Percentiles rank a stretch among this genome's conserved stretches.
Evolutionary conservation across 208 protist species (phyloP).

Genomic region (Trypanosoma brucei): DNA sequence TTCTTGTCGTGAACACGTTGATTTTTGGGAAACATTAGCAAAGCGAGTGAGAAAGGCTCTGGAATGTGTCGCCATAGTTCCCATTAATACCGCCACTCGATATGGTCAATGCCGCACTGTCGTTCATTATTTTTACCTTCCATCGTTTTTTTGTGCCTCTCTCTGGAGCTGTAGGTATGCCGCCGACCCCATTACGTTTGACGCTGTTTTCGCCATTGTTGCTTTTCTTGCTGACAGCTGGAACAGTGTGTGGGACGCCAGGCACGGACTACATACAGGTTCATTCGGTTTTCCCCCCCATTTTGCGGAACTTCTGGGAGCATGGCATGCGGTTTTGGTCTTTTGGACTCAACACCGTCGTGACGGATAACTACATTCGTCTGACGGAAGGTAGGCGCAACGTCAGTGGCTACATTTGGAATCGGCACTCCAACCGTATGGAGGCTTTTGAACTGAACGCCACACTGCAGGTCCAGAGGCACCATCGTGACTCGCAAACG

Average conservation of each 20-base stretch:
- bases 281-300: slow-evolving; percentile 42
- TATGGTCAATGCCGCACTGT: no score
- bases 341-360: slow-evolving; percentile 37
- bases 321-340: slow-evolving; percentile 43
- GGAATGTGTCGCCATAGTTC: no score
- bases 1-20: no score
- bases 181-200: neutral
- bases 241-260: neutral
- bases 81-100: no score
- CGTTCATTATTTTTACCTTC: no score
- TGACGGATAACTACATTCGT: slow-evolving; percentile 41
- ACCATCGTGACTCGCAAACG: neutral
- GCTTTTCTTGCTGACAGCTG: neutral
- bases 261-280: slow-evolving; percentile 29
- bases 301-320: slow-evolving; percentile 44
- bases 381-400: slow-evolving; percentile 23
- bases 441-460: slow-evolving; percentile 34
- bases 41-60: no score
- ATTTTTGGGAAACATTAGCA: no score
- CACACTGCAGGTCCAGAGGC: slow-evolving; percentile 29
- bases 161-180: neutral
- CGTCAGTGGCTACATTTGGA: slow-evolving; percentile 39
- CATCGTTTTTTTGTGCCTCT: no score
- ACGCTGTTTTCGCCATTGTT: slow-evolving; percentile 9
- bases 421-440: slow-evolving; percentile 34